Evolutionary conservation across 257 asterid genomes (phyloP).

Genomic region (Salvia miltiorrhiza): DNA sequence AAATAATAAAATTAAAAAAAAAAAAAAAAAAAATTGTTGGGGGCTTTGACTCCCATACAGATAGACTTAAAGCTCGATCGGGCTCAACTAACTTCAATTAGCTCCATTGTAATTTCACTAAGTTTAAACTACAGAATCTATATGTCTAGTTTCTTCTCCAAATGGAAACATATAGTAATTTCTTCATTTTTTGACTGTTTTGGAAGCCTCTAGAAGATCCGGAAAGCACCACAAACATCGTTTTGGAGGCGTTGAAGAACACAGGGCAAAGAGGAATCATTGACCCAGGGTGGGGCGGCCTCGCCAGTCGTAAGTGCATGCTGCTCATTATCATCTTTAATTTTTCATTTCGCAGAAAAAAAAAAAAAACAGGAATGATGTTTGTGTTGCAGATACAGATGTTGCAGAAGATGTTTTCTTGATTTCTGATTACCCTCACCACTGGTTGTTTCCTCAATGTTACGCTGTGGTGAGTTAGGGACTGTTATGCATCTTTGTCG

Average conservation of each 20-base stretch:
- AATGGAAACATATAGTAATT: neutral
- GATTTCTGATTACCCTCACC: slow-evolving; percentile 75
- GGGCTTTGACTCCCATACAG: too few relatives aligned
- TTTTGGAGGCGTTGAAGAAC: slow-evolving; percentile 72
- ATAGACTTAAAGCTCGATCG: neutral
- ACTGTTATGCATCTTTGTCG: too few relatives aligned
- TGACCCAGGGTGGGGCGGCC: slow-evolving; percentile 97
- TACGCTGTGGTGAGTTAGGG: slow-evolving; percentile 66
- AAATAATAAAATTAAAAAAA: too few relatives aligned
- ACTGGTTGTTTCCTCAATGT: slow-evolving; percentile 89
- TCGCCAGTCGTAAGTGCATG: slow-evolving; percentile 65
- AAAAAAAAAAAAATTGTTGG: too few relatives aligned
- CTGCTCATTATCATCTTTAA: neutral
- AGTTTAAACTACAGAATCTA: too few relatives aligned
- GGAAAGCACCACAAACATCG: slow-evolving; percentile 51
- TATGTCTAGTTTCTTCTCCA: too few relatives aligned
- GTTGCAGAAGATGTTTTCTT: slow-evolving; percentile 58
- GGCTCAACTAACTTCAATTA: neutral
- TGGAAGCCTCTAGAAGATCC: slow-evolving; percentile 80
- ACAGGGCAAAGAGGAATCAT: slow-evolving; percentile 91
- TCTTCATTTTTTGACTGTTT: slow-evolving; percentile 10
- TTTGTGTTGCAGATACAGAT: slow-evolving; percentile 42
- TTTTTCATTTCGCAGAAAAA: too few relatives aligned
- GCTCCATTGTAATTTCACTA: too few relatives aligned
- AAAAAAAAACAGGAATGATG: too few relatives aligned